Evolutionary conservation across 345 rosid species (phyloP), one percentile per base, ranked within the genome.

Genomic region (Hirschfeldia incana): DNA sequence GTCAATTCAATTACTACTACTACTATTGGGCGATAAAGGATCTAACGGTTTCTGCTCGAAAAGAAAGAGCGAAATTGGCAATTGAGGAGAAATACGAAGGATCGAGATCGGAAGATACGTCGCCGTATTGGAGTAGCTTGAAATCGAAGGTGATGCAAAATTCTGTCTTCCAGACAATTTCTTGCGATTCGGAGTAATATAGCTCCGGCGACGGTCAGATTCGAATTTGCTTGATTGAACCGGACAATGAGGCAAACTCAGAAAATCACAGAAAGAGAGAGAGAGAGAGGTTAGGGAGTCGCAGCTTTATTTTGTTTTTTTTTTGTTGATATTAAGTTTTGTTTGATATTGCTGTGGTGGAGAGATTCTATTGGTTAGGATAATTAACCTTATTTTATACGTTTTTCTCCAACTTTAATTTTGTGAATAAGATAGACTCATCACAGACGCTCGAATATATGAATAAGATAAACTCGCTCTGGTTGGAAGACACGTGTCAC

Each of bases 81-180:
- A 86, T 46, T 88, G 95, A 29, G 97, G 98, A 46, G 96, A 92
- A 26, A 76, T 87, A 81, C 89, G 92, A 75, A 88, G 95, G 70
- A 83, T 82, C 57, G 90, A 91, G 75, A 91, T 85, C 80, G 90
- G 73, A 39, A 90, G 85, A 76, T 88, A 84, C 46, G 91, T 27
- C 32, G 55, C 1, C 55, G 36, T 16, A 28, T 37, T 85, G 78
- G 91, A 89, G 76, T 88, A 29, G 77, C 77, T 91, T 4, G 87
- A 88, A 81, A 75, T 90, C 68, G 86, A 84, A 67, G 82, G 84
- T 37, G 81, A 85, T 63, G 42, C 64, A 70, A 85, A 84, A 78
- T 87, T 85, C 87, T 82, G 83, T 69, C 81, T 87, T 78, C 92
- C 88, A 88, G 79, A 93, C 84, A 94, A 88, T 86, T 91, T 93